Evolutionary conservation across 306 rosid species (phyloP).

Genomic region (cucumber (Cucumis sativus)): Cucumber_9930_V3 NC_026661.2:17681501-17682000

Average conservation of each 20-base stretch:
- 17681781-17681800: background rate
- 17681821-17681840: background rate
- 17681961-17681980: background rate
- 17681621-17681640: too few species aligned
- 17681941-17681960: background rate
- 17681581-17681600: too few species aligned
- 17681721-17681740: background rate
- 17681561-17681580: too few species aligned
- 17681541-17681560: too few species aligned
- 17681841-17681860: background rate
- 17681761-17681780: background rate
- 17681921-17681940: background rate
- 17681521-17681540: too few species aligned
- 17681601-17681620: too few species aligned
- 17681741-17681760: background rate
- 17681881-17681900: background rate
- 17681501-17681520: background rate
- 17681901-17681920: constrained; percentile 8
- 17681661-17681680: too few species aligned
- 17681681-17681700: too few species aligned
- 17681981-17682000: background rate
- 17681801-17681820: background rate
- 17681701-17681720: too few species aligned
- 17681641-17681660: too few species aligned
- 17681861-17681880: background rate